Evolutionary conservation across 495 filamentous ascomycete species (phyloP).

Genomic region (Podospora pseudopauciseta): DNA sequence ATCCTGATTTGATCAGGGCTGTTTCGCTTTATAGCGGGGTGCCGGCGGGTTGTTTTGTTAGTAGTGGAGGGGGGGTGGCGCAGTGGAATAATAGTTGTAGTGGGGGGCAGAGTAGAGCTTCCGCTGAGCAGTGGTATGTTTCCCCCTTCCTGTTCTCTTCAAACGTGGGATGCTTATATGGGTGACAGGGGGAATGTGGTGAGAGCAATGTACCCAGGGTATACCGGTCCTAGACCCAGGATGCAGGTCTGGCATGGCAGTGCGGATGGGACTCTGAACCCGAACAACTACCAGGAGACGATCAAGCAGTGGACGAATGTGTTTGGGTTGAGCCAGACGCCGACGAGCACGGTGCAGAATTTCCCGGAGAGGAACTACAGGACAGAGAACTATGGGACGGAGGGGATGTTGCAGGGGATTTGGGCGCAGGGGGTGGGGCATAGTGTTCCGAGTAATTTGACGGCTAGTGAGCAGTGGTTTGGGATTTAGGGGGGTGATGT

Average conservation of each 20-base stretch:
- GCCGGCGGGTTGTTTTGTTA: constrained; percentile 55
- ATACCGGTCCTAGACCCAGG: constrained; percentile 46
- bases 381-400: constrained; percentile 34
- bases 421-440: constrained; percentile 41
- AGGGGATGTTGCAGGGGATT: constrained; percentile 36
- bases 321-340: constrained; percentile 35
- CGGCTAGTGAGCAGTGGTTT: constrained; percentile 39
- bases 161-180: background rate
- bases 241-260: constrained; percentile 58
- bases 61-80: constrained; percentile 34
- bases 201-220: constrained; percentile 46
- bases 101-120: constrained; percentile 38
- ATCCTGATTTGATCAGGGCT: constrained; percentile 54
- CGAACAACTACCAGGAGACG: constrained; percentile 46
- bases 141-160: background rate
- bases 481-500: constrained; percentile 25
- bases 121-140: constrained; percentile 36
- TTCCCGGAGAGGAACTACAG: constrained; percentile 37
- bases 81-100: constrained; percentile 46
- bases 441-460: constrained; percentile 36
- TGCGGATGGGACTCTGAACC: constrained; percentile 43
- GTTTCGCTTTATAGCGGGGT: constrained; percentile 56
- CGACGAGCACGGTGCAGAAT: constrained; percentile 32
- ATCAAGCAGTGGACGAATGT: constrained; percentile 55
- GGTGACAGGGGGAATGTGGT: constrained; percentile 35